Percentiles rank a stretch among this genome's conserved stretches.
phyloP scores from a whole-genome alignment of 345 rosid species.

The Jatropha curcas region DNA sequence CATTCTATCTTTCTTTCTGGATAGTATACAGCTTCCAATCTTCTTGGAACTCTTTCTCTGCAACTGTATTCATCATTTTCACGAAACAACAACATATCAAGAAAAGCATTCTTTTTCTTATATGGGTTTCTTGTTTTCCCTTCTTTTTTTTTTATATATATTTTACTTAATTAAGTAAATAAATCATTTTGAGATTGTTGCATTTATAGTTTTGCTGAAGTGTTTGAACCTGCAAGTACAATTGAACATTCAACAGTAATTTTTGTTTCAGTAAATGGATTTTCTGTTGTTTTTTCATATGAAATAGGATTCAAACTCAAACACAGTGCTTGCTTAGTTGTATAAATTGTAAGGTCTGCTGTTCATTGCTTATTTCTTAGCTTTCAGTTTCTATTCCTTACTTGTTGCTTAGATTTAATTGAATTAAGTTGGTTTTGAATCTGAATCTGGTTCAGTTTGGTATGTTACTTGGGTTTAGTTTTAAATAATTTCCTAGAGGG shows the following conservation, averaged over 20 bases:
- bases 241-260: background rate
- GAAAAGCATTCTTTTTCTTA: background rate
- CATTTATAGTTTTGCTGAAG: background rate
- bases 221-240: background rate
- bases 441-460: background rate
- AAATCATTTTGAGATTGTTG: conserved; percentile 5
- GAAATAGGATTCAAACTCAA: background rate
- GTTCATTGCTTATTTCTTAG: background rate
- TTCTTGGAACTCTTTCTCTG: conserved; percentile 26
- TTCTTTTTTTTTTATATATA: no score
- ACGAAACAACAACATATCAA: background rate
- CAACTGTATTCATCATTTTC: conserved; percentile 1
- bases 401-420: background rate
- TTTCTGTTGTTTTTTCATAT: background rate
- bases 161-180: background rate
- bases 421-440: background rate
- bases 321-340: background rate
- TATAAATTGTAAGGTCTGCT: background rate
- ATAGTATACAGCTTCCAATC: conserved; percentile 41
- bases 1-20: conserved; percentile 24
- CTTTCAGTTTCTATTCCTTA: background rate
- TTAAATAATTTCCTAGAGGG: conserved; percentile 3
- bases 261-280: background rate
- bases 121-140: conserved; percentile 13
- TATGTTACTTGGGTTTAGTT: conserved; percentile 19